Conservation (phyloP, 2,329 filamentous ascomycete genomes). For the Talaromyces sp. region DNA sequence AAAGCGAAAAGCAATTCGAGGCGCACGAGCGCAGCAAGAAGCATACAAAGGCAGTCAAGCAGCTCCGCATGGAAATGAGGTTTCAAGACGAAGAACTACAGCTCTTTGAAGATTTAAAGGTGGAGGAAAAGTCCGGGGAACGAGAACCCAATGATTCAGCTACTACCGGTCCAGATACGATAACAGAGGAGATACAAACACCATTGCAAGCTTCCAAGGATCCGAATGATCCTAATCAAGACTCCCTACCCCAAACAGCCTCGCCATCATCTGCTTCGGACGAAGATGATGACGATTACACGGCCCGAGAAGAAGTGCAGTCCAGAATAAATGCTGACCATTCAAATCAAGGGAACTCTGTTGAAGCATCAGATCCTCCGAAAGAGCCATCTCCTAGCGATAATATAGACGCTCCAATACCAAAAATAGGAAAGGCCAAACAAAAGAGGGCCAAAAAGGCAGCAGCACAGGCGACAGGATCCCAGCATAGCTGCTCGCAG, state of each 20-base stretch:
- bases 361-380: neutral
- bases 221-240: neutral
- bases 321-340: neutral
- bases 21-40: constrained; percentile 97
- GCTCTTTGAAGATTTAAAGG: constrained; percentile 5
- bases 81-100: constrained; percentile 62
- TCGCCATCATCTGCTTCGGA: constrained; percentile 3
- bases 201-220: neutral
- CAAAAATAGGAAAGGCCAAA: constrained; percentile 50
- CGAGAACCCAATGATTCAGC: neutral
- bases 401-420: constrained; percentile 13
- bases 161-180: neutral
- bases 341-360: neutral
- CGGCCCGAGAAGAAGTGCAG: constrained; percentile 34
- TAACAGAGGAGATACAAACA: neutral
- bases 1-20: constrained; percentile 88
- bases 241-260: neutral
- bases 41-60: constrained; percentile 79
- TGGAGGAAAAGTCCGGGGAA: constrained; percentile 9
- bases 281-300: constrained; percentile 31
- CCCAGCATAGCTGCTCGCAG: constrained; percentile 65
- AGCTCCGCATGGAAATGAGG: constrained; percentile 76
- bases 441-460: constrained; percentile 50
- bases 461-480: constrained; percentile 23
- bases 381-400: neutral